Evolutionary conservation across 2,329 filamentous ascomycete genomes (phyloP), one percentile per base, ranked within the genome.

Genomic region (Aspergillus sp.): DNA sequence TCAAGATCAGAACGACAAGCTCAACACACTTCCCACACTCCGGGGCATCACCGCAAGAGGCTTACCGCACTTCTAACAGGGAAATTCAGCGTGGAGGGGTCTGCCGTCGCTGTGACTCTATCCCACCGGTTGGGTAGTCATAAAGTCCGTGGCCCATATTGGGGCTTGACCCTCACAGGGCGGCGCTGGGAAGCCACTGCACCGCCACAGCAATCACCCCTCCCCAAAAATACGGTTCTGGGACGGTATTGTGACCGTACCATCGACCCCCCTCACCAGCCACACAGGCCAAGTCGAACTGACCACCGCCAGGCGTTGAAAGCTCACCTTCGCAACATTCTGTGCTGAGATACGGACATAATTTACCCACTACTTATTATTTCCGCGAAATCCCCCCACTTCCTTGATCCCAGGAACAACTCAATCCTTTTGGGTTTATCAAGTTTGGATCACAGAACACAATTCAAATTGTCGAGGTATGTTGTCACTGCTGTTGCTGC

Each of bases 201-300:
- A 63, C 61, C 56, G 58, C 59, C 61, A 64, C 61, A 50, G 30
- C 42, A n/a, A 44, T 45, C 49, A 53, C 54, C 55, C 53, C 54
- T 58, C 58, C 49, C 50, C 52, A 46, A 40, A 51, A 39, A 53
- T 8, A 38, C 12, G 6, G 43, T 57, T 53, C 35, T n/a, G 7
- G 46, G 55, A 53, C 45, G 32, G 51, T 57, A 42, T 53, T 37
- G 27, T 28, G n/a, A 29, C 36, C n/a, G 27, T 29, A 38, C 36
- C 11, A 29, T 38, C 33, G 4, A 34, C 19, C 35, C 32, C 27
- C 11, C 11, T 45, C 57, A 56, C 57, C 55, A 62, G 59, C 58
- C 59, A 60, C 59, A 59, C 41, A 6, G 11, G 8, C 27, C 31
- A 36, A 30, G 6, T 27, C 30, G 33, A 30, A 27, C 28, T 28